A percentile compares a stretch with the other conserved stretches of the same genome.
Conservation (phyloP, 139 green algal species). For the Limnomonas spitsbergensis region DNA sequence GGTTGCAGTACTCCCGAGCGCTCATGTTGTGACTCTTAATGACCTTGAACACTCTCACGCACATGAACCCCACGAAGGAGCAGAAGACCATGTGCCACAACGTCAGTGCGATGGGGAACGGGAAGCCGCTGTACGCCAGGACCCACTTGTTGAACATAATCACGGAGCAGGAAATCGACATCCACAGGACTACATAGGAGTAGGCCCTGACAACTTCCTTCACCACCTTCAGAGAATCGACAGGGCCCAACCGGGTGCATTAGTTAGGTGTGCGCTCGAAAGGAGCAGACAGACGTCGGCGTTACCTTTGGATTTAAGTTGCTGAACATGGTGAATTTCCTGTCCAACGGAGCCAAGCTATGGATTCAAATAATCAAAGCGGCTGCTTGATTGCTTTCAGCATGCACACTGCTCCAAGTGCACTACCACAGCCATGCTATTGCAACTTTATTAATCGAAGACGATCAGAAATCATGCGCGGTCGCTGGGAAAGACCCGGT, state of each 20-base stretch:
- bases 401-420: no score
- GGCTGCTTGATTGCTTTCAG: no score
- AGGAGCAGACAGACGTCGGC: neutral
- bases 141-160: constrained; percentile 97
- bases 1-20: constrained; percentile 59
- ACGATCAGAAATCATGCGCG: no score
- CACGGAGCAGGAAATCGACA: constrained; percentile 66
- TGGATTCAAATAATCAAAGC: no score
- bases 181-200: constrained; percentile 78
- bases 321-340: constrained; percentile 1
- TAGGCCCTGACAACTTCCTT: constrained; percentile 56
- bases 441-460: no score
- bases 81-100: constrained; percentile 91
- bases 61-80: constrained; percentile 62
- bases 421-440: no score
- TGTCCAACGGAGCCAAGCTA: no score
- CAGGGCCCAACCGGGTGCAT: no score
- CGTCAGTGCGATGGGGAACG: constrained; percentile 85
- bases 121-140: constrained; percentile 81
- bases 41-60: constrained; percentile 58
- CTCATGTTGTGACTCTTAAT: constrained; percentile 74
- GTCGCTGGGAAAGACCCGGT: no score
- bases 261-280: no score
- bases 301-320: constrained; percentile 5
- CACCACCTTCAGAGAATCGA: constrained; percentile 33